Base-by-base conservation (phyloP, 2,329 filamentous ascomycete genomes). In the Elsinoe fawcettii region DNA sequence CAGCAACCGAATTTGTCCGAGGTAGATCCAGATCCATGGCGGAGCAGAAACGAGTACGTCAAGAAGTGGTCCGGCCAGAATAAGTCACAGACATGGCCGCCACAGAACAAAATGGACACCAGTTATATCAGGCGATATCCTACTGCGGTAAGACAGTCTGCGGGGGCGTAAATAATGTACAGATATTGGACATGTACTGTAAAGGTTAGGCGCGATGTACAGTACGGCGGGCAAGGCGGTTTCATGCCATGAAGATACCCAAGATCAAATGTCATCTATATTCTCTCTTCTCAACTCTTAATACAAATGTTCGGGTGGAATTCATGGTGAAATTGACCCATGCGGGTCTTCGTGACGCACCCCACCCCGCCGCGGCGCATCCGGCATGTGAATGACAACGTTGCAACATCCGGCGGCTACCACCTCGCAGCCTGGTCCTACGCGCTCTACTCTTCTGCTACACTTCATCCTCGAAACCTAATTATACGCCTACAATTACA, bases 1-100 rank as follows among this genome's bases (percentile, higher is more conserved):
- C 60, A 61, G 27, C 47, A 30, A 20, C 53, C 56, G 2, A 44
- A 37, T 5, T 30, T 61, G n/a, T 25, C 47, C 11, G 53, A 32
- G 44, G 56, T 61, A 0, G 56, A 36, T 27, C 14, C 59, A 6
- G 51, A 36, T 20, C 51, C 51, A 9, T 56, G 57, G 57, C 11
- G 12, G 3, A n/a, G 34, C 7, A 22, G 53, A 14, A 54, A n/a
- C 14, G 51, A 22, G 8, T 22, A 37, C 16, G 14, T 39, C 18
- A 37, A 25, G 34, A 39, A 54, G 12, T 37, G 51, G 27, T 39
- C 51, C 3, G 51, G 5, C 8, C 3, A 22, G 6, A 18, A 3
- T 9, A 46, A 20, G 41, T 2, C 20, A 5, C 41, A 20, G n/a
- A 18, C 20, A 14, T 25, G 18, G 22, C 41, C 23, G 22, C 4